Evolutionary conservation across 352 stramenopile species (phyloP).

Genomic region (Elongisporangium prolatum): DNA sequence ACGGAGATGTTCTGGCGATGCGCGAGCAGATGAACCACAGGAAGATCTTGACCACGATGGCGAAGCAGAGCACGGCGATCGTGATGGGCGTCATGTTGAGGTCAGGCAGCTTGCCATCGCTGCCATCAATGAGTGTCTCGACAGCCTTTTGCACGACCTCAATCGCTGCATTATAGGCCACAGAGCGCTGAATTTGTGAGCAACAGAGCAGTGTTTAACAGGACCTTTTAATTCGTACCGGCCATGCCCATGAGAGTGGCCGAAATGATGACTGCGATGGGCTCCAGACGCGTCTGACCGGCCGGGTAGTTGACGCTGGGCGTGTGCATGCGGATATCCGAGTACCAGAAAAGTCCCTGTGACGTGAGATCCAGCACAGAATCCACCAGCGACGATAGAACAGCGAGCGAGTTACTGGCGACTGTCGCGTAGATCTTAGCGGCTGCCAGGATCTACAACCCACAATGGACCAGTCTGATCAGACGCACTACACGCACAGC

Average conservation of each 20-base stretch:
- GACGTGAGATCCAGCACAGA: constrained; percentile 93
- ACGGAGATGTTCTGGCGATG: constrained; percentile 61
- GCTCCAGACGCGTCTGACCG: constrained; percentile 89
- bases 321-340: constrained; percentile 89
- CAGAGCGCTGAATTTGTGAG: not conserved
- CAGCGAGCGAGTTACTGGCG: constrained; percentile 87
- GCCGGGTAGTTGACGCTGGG: constrained; percentile 92
- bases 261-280: constrained; percentile 94
- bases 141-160: constrained; percentile 93
- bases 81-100: constrained; percentile 68
- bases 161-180: constrained; percentile 48
- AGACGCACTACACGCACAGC: not conserved
- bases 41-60: constrained; percentile 77
- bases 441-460: constrained; percentile 36
- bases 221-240: constrained; percentile 17
- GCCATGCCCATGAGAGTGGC: constrained; percentile 97
- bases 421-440: constrained; percentile 78
- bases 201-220: constrained; percentile 4
- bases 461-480: not conserved
- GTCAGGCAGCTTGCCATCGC: constrained; percentile 50
- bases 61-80: constrained; percentile 58
- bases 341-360: constrained; percentile 92
- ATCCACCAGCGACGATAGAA: constrained; percentile 94
- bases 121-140: constrained; percentile 71
- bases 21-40: constrained; percentile 79